Percentiles rank a stretch among this genome's conserved stretches.
Evolutionary conservation across 352 stramenopile species (phyloP).

Genomic region (Phytopythium helicoides): DNA sequence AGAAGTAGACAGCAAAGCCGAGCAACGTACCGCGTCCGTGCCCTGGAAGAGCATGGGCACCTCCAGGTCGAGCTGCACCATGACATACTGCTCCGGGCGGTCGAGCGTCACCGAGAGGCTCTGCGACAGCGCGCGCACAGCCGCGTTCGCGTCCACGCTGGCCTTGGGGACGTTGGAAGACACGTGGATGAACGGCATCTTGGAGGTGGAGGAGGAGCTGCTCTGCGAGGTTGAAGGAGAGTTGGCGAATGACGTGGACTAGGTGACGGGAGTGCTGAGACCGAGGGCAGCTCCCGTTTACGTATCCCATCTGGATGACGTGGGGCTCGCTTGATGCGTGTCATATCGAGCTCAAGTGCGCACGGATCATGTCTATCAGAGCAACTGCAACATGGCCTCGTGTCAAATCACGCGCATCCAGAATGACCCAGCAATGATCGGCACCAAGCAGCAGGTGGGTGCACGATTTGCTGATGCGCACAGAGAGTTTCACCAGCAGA

Average conservation of each 20-base stretch:
- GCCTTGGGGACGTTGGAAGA: slow-evolving; percentile 37
- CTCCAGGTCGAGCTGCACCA: slow-evolving; percentile 42
- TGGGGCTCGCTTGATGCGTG: neutral
- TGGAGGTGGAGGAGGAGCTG: neutral
- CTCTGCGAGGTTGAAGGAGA: neutral
- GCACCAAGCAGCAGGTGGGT: too few species aligned
- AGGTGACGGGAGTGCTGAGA: too few species aligned
- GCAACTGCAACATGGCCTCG: too few species aligned
- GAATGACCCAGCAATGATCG: too few species aligned
- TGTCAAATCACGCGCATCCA: too few species aligned
- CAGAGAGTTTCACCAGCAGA: too few species aligned
- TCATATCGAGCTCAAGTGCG: neutral
- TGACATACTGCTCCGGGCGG: slow-evolving; percentile 28
- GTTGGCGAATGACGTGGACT: neutral
- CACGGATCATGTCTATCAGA: neutral
- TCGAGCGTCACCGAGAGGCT: slow-evolving; percentile 30
- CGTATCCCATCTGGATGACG: neutral
- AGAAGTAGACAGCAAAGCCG: neutral
- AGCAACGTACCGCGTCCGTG: slow-evolving; percentile 20
- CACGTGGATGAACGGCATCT: slow-evolving; percentile 44
- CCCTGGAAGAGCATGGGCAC: slow-evolving; percentile 28
- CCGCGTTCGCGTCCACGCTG: slow-evolving; percentile 24
- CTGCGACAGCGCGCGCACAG: slow-evolving; percentile 35
- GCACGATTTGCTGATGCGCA: too few species aligned
- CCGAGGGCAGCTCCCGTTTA: neutral